Evolutionary conservation across 495 filamentous ascomycete genomes (phyloP).

Genomic region (Penicillium bovifimosum): DNA sequence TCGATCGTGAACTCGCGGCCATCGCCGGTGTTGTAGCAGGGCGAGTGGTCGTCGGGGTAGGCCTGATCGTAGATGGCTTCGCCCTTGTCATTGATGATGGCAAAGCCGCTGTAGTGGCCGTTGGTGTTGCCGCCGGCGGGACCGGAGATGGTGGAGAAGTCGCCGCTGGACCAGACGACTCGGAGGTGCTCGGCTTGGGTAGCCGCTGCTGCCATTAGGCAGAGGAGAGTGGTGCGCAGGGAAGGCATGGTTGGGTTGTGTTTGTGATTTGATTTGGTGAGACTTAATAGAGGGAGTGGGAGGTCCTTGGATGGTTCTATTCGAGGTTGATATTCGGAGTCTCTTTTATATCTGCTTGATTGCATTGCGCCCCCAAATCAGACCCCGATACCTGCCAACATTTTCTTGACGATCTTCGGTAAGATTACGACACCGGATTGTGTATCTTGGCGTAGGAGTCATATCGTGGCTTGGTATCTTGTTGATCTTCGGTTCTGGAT

Average conservation of each 20-base stretch:
- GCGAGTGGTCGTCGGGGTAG: slow-evolving; percentile 11
- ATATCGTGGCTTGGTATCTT: too few species aligned
- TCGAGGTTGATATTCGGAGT: not conserved
- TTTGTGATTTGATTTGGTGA: too few species aligned
- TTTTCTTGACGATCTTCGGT: not conserved
- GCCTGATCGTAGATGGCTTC: slow-evolving; percentile 17
- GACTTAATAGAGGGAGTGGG: not conserved
- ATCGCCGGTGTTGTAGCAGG: slow-evolving; percentile 17
- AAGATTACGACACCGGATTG: not conserved
- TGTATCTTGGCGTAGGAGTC: too few species aligned
- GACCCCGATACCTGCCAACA: not conserved
- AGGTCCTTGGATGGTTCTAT: not conserved
- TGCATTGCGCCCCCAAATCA: not conserved
- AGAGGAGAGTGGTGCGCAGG: slow-evolving; percentile 8
- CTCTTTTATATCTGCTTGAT: not conserved
- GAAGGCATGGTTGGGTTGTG: slow-evolving; percentile 2
- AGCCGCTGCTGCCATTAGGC: slow-evolving; percentile 8
- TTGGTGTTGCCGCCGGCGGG: slow-evolving; percentile 12
- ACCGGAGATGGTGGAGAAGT: slow-evolving; percentile 16
- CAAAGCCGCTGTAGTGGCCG: slow-evolving; percentile 13
- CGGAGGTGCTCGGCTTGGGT: slow-evolving; percentile 14
- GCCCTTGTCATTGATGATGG: slow-evolving; percentile 12
- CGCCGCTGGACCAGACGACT: slow-evolving; percentile 14
- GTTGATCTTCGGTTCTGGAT: too few species aligned
- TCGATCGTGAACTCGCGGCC: slow-evolving; percentile 20